phyloP scores from a whole-genome alignment of 345 rosid genomes.

The Hypericum perforatum region DNA sequence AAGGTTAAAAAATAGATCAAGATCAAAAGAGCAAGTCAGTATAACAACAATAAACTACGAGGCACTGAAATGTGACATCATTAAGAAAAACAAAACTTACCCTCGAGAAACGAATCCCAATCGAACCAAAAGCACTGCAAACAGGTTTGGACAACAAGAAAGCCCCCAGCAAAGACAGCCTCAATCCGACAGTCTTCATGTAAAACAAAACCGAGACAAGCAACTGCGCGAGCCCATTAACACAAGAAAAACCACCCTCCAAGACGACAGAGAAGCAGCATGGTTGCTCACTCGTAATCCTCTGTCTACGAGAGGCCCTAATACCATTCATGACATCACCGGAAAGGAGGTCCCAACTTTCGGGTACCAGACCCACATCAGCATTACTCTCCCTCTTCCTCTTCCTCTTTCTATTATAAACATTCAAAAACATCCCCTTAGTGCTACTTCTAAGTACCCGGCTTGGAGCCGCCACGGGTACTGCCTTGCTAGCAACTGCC shows the following conservation, averaged over 20 bases:
- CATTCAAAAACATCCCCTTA: conserved; percentile 53
- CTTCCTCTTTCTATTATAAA: conserved; percentile 68
- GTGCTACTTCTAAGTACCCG: too few species aligned
- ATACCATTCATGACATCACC: conserved; percentile 37
- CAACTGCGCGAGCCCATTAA: conserved; percentile 29
- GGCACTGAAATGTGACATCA: too few species aligned
- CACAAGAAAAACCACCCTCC: conserved; percentile 15
- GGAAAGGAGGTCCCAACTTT: conserved; percentile 12
- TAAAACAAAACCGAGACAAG: conserved; percentile 45
- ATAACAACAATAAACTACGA: too few species aligned
- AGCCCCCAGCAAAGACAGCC: conserved; percentile 37
- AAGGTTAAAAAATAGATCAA: conserved; percentile 1
- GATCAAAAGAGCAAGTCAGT: too few species aligned
- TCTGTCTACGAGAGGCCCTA: conserved; percentile 41
- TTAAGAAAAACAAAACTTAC: conserved; percentile 26
- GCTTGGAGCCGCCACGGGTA: too few species aligned
- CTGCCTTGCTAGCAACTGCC: too few species aligned
- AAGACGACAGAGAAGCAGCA: conserved; percentile 25
- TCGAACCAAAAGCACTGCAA: conserved; percentile 31
- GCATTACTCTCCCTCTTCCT: too few species aligned
- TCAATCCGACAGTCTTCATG: conserved; percentile 28
- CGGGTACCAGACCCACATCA: too few species aligned
- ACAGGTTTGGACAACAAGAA: conserved; percentile 56
- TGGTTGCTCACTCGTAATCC: conserved; percentile 20
- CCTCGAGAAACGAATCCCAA: conserved; percentile 48